These are phyloP conservation scores for Oemleria cerasiformis DNA, from an alignment of 306 rosid genomes.

Conservation along the genomic window DNA sequence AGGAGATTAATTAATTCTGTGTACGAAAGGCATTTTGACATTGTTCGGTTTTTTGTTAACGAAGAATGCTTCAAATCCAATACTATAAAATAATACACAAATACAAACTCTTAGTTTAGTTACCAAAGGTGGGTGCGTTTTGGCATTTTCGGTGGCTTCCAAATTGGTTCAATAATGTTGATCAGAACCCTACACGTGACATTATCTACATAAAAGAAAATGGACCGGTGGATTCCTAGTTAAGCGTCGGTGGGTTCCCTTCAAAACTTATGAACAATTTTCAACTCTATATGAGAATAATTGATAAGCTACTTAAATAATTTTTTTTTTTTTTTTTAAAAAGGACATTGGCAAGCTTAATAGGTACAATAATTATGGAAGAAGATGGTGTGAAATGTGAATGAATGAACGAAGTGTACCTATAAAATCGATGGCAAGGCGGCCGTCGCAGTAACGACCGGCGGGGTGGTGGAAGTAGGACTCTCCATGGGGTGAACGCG, in stretches of 20 bases:
- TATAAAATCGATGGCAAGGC: constrained; percentile 67
- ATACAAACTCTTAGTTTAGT: no score
- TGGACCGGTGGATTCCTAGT: background rate
- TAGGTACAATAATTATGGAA: background rate
- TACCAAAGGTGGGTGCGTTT: background rate
- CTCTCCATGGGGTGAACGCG: constrained; percentile 59
- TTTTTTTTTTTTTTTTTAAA: no score
- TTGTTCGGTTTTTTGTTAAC: no score
- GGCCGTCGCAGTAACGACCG: constrained; percentile 81
- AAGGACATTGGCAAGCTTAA: background rate
- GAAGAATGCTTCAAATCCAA: no score
- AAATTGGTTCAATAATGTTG: background rate
- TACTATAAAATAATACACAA: no score
- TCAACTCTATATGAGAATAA: background rate
- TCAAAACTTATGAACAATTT: background rate
- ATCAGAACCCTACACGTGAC: background rate
- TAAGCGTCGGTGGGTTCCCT: background rate
- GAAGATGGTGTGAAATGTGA: background rate
- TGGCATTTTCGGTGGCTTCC: background rate
- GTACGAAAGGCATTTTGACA: no score
- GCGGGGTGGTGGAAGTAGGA: constrained; percentile 54
- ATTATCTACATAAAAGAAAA: background rate
- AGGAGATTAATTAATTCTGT: no score
- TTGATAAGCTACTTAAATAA: background rate
- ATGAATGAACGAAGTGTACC: constrained; percentile 35